Evolutionary conservation across 2,329 filamentous ascomycete species (phyloP).

Genomic region (Aspergillus brasiliensis): DNA sequence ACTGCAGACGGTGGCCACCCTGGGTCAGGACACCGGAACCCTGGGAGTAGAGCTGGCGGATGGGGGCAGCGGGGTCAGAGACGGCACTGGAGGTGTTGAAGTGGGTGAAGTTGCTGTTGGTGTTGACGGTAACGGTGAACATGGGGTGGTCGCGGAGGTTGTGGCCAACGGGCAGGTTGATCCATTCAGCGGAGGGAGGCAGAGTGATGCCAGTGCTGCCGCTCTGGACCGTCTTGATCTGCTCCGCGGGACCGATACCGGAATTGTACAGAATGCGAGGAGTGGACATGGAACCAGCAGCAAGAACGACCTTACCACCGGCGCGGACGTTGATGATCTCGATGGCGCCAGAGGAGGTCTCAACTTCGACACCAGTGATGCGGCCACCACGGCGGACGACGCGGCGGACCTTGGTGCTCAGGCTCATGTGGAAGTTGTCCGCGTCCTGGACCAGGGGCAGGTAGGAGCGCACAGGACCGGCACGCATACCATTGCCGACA

Average conservation of each 20-base stretch:
- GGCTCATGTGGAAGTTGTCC: conserved; percentile 67
- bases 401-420: conserved; percentile 66
- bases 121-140: conserved; percentile 22
- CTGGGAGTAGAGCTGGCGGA: conserved; percentile 11
- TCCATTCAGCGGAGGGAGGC: conserved; percentile 45
- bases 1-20: conserved; percentile 24
- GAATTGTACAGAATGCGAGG: conserved; percentile 68
- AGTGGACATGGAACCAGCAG: conserved; percentile 68
- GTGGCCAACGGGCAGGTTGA: conserved; percentile 52
- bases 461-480: conserved; percentile 70
- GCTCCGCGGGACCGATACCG: conserved; percentile 63
- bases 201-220: conserved; percentile 47
- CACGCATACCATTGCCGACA: conserved; percentile 65
- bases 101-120: conserved; percentile 20
- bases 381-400: conserved; percentile 63
- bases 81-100: conserved; percentile 21
- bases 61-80: conserved; percentile 7
- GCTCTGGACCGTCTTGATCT: conserved; percentile 47
- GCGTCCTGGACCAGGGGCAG: conserved; percentile 61
- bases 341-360: conserved; percentile 39
- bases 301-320: conserved; percentile 66
- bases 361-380: conserved; percentile 54
- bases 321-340: conserved; percentile 65
- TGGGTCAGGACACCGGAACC: conserved; percentile 20
- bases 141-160: conserved; percentile 48